Base-by-base conservation (phyloP, 2,329 filamentous ascomycete genomes). In the Mollisiaceae sp. region DNA sequence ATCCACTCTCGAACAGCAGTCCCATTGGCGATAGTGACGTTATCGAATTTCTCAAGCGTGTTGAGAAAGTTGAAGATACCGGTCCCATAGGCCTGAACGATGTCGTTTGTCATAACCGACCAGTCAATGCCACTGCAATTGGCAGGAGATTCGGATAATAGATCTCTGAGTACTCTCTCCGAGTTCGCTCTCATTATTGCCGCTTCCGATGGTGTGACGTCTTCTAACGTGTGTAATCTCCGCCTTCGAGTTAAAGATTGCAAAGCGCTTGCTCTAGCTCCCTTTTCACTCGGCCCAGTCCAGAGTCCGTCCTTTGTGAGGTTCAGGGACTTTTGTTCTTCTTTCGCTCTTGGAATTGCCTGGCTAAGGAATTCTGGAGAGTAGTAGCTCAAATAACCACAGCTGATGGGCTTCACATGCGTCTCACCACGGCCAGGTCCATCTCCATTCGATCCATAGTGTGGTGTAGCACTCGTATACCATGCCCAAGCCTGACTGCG, bases 371-470 rank as follows among this genome's bases (percentile, higher is more conserved):
- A 77, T 12, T 65, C 70, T 1, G 76, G 75, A 54, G 81, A 77
- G 66, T 83, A 83, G 72, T 81, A 84, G 63, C 77, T 82, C 59
- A 82, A 70, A 47, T 83, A 74, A 0, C 79, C 79, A 67, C 81
- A 83, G 24, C 72, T 73, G n/a, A 78, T 72, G 2, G 79, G 69
- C 62, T 74, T 77, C 0, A 81, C 77, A 20, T 81, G 73, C 18
- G 75, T 71, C 70, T 84, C 82, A 14, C 82, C 82, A 4, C 70
- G 69, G 1, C 80, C 80, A 1, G 77, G 73, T 1, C 79, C 78
- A 11, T 72, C 70, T 4, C 78, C 75, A 24, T 75, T 77, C 0
- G 77, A 77, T 0, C 80, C 80, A 62, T 82, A 81, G 67, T 81
- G 79, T 67, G 77, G 76, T 6, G 79, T 77, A 1, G 79, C 80